Evolutionary conservation across 805 yeast genomes (phyloP).

Genomic region (Candida pini): DNA sequence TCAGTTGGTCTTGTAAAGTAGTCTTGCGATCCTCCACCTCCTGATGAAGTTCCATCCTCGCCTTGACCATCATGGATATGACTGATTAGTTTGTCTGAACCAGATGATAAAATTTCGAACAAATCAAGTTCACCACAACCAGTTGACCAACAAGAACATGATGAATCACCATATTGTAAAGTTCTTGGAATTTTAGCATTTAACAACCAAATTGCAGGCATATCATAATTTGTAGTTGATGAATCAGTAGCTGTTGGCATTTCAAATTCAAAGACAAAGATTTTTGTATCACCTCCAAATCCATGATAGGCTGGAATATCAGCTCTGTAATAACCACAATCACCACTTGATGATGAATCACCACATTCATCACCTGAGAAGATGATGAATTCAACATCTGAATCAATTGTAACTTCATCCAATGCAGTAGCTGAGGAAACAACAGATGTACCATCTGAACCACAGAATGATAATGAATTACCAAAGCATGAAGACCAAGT

Average conservation of each 20-base stretch:
- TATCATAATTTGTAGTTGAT: slow-evolving; percentile 63
- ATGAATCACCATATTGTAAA: slow-evolving; percentile 76
- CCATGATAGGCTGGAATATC: slow-evolving; percentile 83
- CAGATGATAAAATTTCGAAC: slow-evolving; percentile 79
- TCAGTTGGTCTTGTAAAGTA: slow-evolving; percentile 82
- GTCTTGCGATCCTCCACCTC: slow-evolving; percentile 86
- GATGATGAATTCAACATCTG: slow-evolving; percentile 77
- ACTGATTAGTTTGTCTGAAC: slow-evolving; percentile 67
- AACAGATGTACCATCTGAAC: slow-evolving; percentile 68
- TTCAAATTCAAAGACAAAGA: slow-evolving; percentile 86
- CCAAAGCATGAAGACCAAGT: slow-evolving; percentile 83
- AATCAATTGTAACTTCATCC: slow-evolving; percentile 58
- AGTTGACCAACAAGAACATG: slow-evolving; percentile 93
- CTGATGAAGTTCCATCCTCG: slow-evolving; percentile 37
- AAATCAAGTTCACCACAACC: slow-evolving; percentile 98
- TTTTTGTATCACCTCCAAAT: slow-evolving; percentile 76
- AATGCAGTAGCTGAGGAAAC: slow-evolving; percentile 66
- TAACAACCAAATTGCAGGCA: slow-evolving; percentile 98
- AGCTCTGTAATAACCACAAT: slow-evolving; percentile 84
- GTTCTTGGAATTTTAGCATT: slow-evolving; percentile 97
- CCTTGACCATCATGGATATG: slow-evolving; percentile 87
- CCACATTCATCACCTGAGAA: slow-evolving; percentile 67
- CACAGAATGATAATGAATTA: slow-evolving; percentile 83
- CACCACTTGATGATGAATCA: slow-evolving; percentile 35
- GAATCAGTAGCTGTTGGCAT: slow-evolving; percentile 70